Evolutionary conservation across 2,329 filamentous ascomycete species (phyloP).

Genomic region (Amylocarpus encephaloides): DNA sequence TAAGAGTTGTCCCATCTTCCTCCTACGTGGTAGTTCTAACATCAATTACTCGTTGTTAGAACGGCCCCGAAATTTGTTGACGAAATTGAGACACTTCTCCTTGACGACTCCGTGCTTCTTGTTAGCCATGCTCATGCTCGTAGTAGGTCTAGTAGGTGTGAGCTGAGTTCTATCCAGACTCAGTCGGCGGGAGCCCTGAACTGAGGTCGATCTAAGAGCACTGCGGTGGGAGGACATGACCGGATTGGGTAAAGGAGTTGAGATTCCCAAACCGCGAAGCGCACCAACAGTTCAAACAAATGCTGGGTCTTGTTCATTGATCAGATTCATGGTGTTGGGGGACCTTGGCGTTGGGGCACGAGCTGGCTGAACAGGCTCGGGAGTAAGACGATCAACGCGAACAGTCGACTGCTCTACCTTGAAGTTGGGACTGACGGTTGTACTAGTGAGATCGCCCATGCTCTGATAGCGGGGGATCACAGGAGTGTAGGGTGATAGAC

Average conservation of each 20-base stretch:
- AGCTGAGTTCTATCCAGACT: not conserved
- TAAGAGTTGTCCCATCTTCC: too few relatives aligned
- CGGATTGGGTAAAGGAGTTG: not conserved
- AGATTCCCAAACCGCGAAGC: not conserved
- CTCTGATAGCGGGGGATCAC: not conserved
- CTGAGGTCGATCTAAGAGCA: not conserved
- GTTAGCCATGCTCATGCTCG: constrained; percentile 5
- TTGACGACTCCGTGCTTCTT: not conserved
- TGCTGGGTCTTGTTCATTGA: constrained; percentile 19
- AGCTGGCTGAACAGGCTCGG: not conserved
- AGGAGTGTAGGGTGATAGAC: not conserved
- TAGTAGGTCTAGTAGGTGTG: not conserved
- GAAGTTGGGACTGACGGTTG: not conserved
- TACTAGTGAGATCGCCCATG: not conserved
- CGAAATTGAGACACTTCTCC: not conserved
- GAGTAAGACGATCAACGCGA: not conserved
- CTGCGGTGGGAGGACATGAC: not conserved
- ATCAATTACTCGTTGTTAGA: not conserved
- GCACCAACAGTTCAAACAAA: constrained; percentile 11
- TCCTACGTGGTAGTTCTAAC: not conserved
- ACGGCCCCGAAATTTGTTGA: constrained; percentile 1
- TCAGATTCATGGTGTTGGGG: constrained; percentile 12
- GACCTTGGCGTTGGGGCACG: not conserved
- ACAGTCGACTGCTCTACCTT: not conserved
- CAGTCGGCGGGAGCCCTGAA: not conserved